Evolutionary conservation across 192 early-diverging fungal species (phyloP), one percentile per base, ranked within the genome.

Genomic region (Coemansia sp.): DNA sequence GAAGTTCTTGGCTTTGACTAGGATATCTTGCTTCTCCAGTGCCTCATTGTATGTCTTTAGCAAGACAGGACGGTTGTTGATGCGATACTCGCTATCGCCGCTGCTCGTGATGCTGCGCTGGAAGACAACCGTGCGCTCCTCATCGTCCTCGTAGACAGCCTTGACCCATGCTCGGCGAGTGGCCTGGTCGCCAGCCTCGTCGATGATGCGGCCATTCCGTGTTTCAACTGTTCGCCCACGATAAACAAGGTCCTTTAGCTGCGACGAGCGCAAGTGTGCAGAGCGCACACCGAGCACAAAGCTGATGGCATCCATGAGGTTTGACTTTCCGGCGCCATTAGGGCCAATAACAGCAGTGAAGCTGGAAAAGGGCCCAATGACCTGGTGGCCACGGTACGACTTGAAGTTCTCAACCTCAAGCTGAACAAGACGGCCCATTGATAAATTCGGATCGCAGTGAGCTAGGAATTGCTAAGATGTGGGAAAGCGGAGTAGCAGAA

Each of bases 401-500:
- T 99, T 99, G 91, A 99, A 99, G 87, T 99, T 97, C 53, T 93
- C 90, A 6, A 98, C 84, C 74, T 96, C 94, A 31, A 99, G 86
- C 65, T 91, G 89, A 43, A 93, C 82, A 16, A 99, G 91, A 26
- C 89, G 87, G 20, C 91, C 90, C 90, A 91, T 93, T 35, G 28
- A 11, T 59, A 21, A 26, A 57, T 66, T 40, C 23, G 24, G 38
- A 20, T 5, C 5, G 13, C n/a, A 20, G 16, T 14, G 9, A 59
- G 14, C 14, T 3, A 33, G 24, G 8, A 37, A 59, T 33, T 16
- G 34, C 6, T 8, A 13, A 31, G 31, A 31, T 31, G 31, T 31
- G 31, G 31, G 31, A 31, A 59, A 59, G 28, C 4, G 11, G 36
- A n/a, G 14, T 23, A 55, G 26, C 9, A 11, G 14, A 5, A 21